A percentile compares a stretch with the other conserved stretches of the same genome.
Conservation (phyloP, 768 basidiomycete genomes). For the Hericium alpestre region DNA sequence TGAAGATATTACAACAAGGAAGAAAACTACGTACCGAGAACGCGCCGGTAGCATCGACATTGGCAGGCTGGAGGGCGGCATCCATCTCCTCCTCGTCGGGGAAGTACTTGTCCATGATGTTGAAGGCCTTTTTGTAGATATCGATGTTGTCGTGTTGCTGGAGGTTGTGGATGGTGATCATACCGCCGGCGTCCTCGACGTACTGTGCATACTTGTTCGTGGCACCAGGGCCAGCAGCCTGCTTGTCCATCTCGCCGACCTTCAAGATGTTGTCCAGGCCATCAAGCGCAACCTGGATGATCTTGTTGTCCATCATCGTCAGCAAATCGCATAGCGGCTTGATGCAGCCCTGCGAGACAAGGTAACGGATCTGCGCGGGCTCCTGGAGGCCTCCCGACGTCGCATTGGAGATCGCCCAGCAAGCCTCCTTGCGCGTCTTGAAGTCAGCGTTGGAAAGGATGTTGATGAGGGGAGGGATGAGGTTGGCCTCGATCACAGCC, state of each 20-base stretch:
- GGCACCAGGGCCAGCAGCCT: slow-evolving; percentile 67
- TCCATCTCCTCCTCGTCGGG: slow-evolving; percentile 93
- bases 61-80: slow-evolving; percentile 67
- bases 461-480: slow-evolving; percentile 96
- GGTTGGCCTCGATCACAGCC: slow-evolving; percentile 93
- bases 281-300: slow-evolving; percentile 95
- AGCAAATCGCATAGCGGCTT: slow-evolving; percentile 96
- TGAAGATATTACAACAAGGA: neutral
- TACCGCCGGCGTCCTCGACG: slow-evolving; percentile 97
- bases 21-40: slow-evolving; percentile 48
- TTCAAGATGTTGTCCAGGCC: slow-evolving; percentile 97
- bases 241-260: slow-evolving; percentile 92
- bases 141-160: slow-evolving; percentile 99
- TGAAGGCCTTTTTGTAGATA: slow-evolving; percentile 99
- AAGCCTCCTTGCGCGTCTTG: slow-evolving; percentile 98
- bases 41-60: slow-evolving; percentile 60
- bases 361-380: slow-evolving; percentile 93
- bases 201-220: slow-evolving; percentile 88
- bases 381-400: slow-evolving; percentile 96
- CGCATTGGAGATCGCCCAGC: slow-evolving; percentile 99
- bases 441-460: slow-evolving; percentile 97
- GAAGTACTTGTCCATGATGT: slow-evolving; percentile 98
- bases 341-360: slow-evolving; percentile 95
- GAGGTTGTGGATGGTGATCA: slow-evolving; percentile 97
- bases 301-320: slow-evolving; percentile 99